phyloP scores from a whole-genome alignment of 371 early-diverging fungal genomes.

The Mucor racemosus region DNA sequence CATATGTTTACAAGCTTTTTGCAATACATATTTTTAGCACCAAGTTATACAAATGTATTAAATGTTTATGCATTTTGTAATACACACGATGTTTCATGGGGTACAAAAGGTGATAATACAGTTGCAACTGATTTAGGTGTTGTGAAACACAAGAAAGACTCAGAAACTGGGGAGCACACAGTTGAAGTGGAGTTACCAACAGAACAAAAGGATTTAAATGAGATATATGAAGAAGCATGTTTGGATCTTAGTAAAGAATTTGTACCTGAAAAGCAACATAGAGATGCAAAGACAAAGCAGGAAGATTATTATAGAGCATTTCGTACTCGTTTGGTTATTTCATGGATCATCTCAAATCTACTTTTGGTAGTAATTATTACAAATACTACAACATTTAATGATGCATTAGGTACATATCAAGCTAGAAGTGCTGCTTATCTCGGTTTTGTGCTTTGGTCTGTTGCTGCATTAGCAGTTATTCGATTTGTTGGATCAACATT shows the following conservation, averaged over 20 bases:
- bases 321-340: constrained; percentile 80
- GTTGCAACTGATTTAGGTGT: constrained; percentile 52
- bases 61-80: constrained; percentile 95
- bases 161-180: constrained; percentile 33
- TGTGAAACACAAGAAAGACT: constrained; percentile 43
- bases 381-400: constrained; percentile 36
- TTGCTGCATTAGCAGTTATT: constrained; percentile 73
- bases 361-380: constrained; percentile 65
- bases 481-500: constrained; percentile 77
- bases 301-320: constrained; percentile 88
- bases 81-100: constrained; percentile 94
- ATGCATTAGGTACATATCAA: constrained; percentile 38
- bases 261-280: constrained; percentile 57
- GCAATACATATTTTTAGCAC: constrained; percentile 87
- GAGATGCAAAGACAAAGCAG: constrained; percentile 75
- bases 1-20: constrained; percentile 92
- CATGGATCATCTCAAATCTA: constrained; percentile 84
- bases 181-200: constrained; percentile 73
- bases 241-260: constrained; percentile 47
- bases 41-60: constrained; percentile 84
- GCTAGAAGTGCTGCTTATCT: constrained; percentile 55
- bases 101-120: constrained; percentile 86
- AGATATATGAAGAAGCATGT: constrained; percentile 72
- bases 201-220: constrained; percentile 80
- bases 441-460: constrained; percentile 85